Conservation (phyloP, 2,329 filamentous ascomycete genomes). For the Fusarium odoratissimum region DNA sequence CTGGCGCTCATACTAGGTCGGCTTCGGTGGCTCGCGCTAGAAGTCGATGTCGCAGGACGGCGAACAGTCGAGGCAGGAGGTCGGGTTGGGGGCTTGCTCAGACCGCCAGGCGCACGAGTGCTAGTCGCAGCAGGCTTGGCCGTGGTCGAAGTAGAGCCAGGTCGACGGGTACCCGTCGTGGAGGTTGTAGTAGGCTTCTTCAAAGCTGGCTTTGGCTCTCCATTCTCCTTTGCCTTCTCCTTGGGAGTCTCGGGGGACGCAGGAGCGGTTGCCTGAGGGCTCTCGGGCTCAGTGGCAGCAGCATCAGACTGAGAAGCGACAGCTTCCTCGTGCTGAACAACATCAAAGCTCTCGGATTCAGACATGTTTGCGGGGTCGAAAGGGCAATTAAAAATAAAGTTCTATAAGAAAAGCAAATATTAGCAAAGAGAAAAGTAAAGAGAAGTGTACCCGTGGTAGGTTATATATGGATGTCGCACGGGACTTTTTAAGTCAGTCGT, state of each 20-base stretch:
- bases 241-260: conserved; percentile 51
- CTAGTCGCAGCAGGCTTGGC: conserved; percentile 48
- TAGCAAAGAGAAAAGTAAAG: conserved; percentile 2
- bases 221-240: conserved; percentile 48
- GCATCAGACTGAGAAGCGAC: conserved; percentile 48
- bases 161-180: conserved; percentile 39
- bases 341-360: conserved; percentile 60
- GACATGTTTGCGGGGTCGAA: conserved; percentile 53
- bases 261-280: conserved; percentile 45
- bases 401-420: conserved; percentile 11
- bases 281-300: conserved; percentile 40
- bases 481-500: conserved; percentile 3
- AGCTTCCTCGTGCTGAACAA: conserved; percentile 57
- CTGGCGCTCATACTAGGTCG: conserved; percentile 62
- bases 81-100: conserved; percentile 63
- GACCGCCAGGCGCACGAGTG: conserved; percentile 53
- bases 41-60: conserved; percentile 50
- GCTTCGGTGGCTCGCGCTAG: conserved; percentile 57
- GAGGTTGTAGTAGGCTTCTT: conserved; percentile 54
- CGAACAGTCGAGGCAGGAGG: conserved; percentile 54
- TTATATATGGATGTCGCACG: conserved; percentile 16
- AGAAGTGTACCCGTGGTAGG: background rate
- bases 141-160: conserved; percentile 26
- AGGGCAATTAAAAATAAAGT: conserved; percentile 28
- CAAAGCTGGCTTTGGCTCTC: conserved; percentile 44